phyloP scores from a whole-genome alignment of 345 rosid genomes.

The Balakata baccata region DNA sequence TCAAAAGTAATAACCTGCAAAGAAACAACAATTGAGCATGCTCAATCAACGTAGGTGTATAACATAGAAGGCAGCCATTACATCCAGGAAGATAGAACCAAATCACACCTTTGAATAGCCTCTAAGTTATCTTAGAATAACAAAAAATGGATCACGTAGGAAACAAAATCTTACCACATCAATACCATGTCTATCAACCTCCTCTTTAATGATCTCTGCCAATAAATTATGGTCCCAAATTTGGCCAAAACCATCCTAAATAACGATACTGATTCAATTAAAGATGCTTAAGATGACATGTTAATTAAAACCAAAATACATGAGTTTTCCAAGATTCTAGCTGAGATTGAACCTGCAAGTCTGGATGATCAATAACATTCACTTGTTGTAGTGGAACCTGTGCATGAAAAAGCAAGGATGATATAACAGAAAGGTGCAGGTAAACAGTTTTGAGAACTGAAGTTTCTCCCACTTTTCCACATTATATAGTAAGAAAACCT shows the following conservation, averaged over 20 bases:
- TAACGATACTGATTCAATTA: conserved; percentile 15
- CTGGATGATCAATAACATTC: conserved; percentile 61
- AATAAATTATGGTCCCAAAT: conserved; percentile 63
- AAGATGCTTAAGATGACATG: conserved; percentile 8
- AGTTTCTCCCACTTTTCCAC: too few relatives aligned
- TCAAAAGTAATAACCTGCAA: conserved; percentile 75
- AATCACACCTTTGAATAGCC: background rate
- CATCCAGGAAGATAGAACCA: background rate
- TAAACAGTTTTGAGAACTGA: background rate
- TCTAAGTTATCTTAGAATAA: background rate
- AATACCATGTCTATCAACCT: conserved; percentile 46
- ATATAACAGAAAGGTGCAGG: background rate
- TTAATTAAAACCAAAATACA: conserved; percentile 1
- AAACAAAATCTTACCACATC: conserved; percentile 44
- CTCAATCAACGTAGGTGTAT: background rate
- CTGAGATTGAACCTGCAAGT: conserved; percentile 52
- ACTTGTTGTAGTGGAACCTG: conserved; percentile 63
- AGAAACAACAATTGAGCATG: conserved; percentile 4
- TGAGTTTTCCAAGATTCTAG: background rate
- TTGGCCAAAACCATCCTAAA: conserved; percentile 83
- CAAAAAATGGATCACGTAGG: conserved; percentile 4
- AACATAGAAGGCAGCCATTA: background rate
- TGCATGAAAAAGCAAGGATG: background rate
- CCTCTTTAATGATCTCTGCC: conserved; percentile 54
- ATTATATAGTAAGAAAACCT: background rate